Base-by-base conservation (phyloP, 179 eudicot genomes). In the Silene noctiflora region DNA sequence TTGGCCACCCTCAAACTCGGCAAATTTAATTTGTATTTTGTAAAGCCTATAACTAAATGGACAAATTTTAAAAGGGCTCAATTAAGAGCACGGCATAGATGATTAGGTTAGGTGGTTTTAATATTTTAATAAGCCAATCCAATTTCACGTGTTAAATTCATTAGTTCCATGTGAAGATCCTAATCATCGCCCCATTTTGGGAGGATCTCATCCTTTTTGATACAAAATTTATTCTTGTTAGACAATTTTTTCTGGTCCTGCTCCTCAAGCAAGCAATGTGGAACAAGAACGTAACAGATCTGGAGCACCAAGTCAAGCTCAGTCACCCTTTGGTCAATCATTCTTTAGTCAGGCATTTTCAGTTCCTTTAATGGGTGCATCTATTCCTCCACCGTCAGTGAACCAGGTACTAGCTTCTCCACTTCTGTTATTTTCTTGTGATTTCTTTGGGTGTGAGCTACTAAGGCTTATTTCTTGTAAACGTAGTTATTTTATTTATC, bases 361-460 rank as follows among this genome's bases (percentile, higher is more conserved):
- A 20, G 59, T 64, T 33, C 88, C 86, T 46, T 62, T 83, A 25
- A 19, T 75, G 35, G 92, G 95, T 79, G 83, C 85, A 67, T 84
- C 96, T 68, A 62, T 85, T 35, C 88, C 93, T 29, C 72, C 88
- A 59, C 94, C 99, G 35, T 83, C 98, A 25, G 80, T 89, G 27
- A 85, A 83, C 80, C 75, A 80, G 91, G 99, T 92, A 84, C 35
- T 44, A 22, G 11, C 16, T 21, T 76, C 12, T 31, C 55, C 42
- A 4, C 25, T 58, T 33, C 56, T 59, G 17, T 22, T 64, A 58
- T 27, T 17, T 67, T n/a, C 44, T 29, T 22, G 68, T 21, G 42
- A 11, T 2, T 69, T 35, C 6, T 19, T 20, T 42, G 2, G 6
- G 19, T 48, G 25, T 24, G 13, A 20, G 33, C 19, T 16, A 8